A percentile compares a stretch with the other conserved stretches of the same genome.
phyloP scores from a whole-genome alignment of 1,284 basidiomycete species.

The Pulveroboletus sp. region DNA sequence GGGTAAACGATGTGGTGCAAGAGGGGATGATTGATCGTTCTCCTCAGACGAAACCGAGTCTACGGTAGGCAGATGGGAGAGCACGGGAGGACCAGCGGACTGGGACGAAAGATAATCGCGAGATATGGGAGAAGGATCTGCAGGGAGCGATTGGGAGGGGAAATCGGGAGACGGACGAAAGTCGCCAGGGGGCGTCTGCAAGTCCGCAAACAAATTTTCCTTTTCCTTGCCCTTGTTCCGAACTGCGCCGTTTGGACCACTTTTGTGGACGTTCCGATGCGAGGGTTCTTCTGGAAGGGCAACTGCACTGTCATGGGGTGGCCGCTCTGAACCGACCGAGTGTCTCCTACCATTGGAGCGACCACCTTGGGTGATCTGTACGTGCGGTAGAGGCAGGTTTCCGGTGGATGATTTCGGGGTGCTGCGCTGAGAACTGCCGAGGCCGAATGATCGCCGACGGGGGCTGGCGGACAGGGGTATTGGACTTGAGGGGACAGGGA shows the following conservation, averaged over 20 bases:
- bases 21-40: conserved; percentile 14
- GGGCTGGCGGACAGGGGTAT: conserved; percentile 37
- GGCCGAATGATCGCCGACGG: conserved; percentile 36
- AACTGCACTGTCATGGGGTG: conserved; percentile 37
- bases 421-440: conserved; percentile 31
- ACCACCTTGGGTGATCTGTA: conserved; percentile 9
- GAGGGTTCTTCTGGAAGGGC: conserved; percentile 35
- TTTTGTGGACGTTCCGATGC: conserved; percentile 16
- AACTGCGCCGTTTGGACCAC: conserved; percentile 8
- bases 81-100: not conserved
- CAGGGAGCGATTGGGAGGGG: conserved; percentile 27
- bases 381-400: conserved; percentile 29
- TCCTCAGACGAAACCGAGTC: conserved; percentile 32
- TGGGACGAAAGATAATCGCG: conserved; percentile 18
- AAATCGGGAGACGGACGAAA: conserved; percentile 12
- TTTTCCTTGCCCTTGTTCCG: conserved; percentile 35
- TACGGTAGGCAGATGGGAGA: conserved; percentile 26
- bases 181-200: conserved; percentile 4
- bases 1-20: conserved; percentile 20
- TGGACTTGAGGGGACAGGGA: conserved; percentile 33
- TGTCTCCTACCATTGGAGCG: conserved; percentile 34
- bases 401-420: conserved; percentile 36
- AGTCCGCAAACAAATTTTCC: conserved; percentile 10
- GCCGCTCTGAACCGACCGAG: conserved; percentile 33
- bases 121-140: conserved; percentile 16